Evolutionary conservation across 768 basidiomycete species (phyloP).

Genomic region (Cantharellus anzutake): DNA sequence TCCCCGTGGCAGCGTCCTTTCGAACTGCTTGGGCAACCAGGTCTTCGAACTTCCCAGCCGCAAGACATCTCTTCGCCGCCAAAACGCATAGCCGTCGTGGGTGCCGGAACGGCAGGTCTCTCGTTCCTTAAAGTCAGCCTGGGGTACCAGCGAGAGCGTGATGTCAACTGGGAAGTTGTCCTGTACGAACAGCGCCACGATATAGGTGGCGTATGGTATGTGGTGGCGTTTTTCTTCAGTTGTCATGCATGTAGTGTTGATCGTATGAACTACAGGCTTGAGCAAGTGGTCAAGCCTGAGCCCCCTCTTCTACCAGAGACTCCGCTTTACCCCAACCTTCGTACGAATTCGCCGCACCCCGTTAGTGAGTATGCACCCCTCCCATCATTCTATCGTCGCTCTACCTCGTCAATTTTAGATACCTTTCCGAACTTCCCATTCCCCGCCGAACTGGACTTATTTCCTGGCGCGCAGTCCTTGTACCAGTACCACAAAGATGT

Average conservation of each 20-base stretch:
- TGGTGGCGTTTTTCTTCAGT: background rate
- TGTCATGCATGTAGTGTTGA: background rate
- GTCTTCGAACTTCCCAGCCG: no score
- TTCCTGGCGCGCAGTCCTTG: no score
- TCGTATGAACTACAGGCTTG: conserved; percentile 15
- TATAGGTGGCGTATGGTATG: conserved; percentile 40
- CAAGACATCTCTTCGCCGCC: background rate
- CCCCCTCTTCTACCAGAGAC: conserved; percentile 35
- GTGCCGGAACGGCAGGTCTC: conserved; percentile 37
- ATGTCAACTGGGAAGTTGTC: conserved; percentile 26
- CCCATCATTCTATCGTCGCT: background rate
- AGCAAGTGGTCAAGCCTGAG: conserved; percentile 15
- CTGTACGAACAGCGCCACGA: conserved; percentile 33
- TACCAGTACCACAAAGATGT: no score
- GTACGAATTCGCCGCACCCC: conserved; percentile 36
- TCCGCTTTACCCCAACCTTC: conserved; percentile 33
- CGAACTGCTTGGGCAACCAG: no score
- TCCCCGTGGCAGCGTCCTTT: no score
- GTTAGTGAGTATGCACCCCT: conserved; percentile 15
- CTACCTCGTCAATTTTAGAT: conserved; percentile 14
- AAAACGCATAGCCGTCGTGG: conserved; percentile 38
- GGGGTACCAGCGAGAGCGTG: conserved; percentile 25
- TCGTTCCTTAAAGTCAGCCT: conserved; percentile 31
- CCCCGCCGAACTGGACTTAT: background rate
- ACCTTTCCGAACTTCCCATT: conserved; percentile 37